phyloP scores from a whole-genome alignment of 2,329 filamentous ascomycete species.

The Epicoccum sorghinum region DNA sequence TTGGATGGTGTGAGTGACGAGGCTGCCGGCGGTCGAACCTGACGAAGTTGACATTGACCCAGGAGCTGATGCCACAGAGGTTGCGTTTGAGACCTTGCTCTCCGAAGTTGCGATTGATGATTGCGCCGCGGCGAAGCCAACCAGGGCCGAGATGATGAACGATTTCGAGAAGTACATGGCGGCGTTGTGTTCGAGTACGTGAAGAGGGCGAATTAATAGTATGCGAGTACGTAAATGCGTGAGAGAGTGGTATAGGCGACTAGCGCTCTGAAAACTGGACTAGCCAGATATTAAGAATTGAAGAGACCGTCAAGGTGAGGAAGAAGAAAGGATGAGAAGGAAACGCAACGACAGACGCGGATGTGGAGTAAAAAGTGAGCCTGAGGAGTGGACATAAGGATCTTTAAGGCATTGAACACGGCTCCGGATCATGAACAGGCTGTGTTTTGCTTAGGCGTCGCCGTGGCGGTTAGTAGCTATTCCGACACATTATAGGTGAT shows the following conservation, averaged over 20 bases:
- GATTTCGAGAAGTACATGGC: constrained; percentile 46
- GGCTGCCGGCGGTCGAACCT: constrained; percentile 21
- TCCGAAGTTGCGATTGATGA: constrained; percentile 29
- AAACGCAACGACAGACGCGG: constrained; percentile 35
- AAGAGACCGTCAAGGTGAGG: constrained; percentile 24
- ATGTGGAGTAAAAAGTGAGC: constrained; percentile 37
- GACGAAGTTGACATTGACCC: constrained; percentile 10
- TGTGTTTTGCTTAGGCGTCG: constrained; percentile 31
- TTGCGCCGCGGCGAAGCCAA: constrained; percentile 38
- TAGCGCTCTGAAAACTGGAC: constrained; percentile 49
- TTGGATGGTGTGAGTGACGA: constrained; percentile 64
- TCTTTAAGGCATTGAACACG: constrained; percentile 48
- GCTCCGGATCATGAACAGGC: constrained; percentile 28
- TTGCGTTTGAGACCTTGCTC: constrained; percentile 13
- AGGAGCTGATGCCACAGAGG: constrained; percentile 16
- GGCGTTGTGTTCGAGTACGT: constrained; percentile 18
- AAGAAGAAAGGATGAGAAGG: constrained; percentile 34
- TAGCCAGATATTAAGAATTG: constrained; percentile 48
- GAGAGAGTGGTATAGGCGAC: constrained; percentile 42
- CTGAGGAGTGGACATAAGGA: constrained; percentile 41
- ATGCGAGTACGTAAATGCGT: constrained; percentile 22
- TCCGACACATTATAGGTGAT: constrained; percentile 41
- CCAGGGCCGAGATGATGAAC: constrained; percentile 37
- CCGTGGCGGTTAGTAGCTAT: constrained; percentile 35
- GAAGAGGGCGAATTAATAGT: constrained; percentile 35